A percentile compares a stretch with the other conserved stretches of the same genome.
These are phyloP conservation scores for Usnea hakonensis DNA, from an alignment of 495 filamentous ascomycete genomes.

Conservation along the genomic window DNA sequence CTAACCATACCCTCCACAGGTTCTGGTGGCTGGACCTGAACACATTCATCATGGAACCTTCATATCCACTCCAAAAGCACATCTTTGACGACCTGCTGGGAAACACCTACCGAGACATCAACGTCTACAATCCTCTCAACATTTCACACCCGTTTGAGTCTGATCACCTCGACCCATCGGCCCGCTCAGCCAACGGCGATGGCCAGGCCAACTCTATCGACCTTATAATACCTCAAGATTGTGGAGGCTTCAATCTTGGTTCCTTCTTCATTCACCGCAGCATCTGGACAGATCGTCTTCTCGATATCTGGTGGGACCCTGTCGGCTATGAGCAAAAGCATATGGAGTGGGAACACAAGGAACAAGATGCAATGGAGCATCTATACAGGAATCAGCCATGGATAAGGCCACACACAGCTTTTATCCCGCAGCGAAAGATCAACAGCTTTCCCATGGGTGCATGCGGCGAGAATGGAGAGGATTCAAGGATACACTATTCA, in stretches of 20 bases:
- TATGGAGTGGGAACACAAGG: conserved; percentile 99
- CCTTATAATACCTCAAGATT: conserved; percentile 87
- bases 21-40: conserved; percentile 99
- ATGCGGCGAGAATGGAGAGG: conserved; percentile 68
- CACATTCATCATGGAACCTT: conserved; percentile 96
- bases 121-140: conserved; percentile 89
- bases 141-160: conserved; percentile 74
- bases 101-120: conserved; percentile 91
- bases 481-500: conserved; percentile 75
- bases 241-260: conserved; percentile 90
- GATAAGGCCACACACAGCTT: conserved; percentile 81
- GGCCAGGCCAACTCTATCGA: conserved; percentile 67
- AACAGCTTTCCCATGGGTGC: conserved; percentile 91
- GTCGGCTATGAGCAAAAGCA: conserved; percentile 97
- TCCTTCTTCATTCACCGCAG: conserved; percentile 86
- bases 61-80: conserved; percentile 81
- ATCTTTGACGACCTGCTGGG: conserved; percentile 72
- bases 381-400: conserved; percentile 87
- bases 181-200: conserved; percentile 67
- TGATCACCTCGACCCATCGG: conserved; percentile 63
- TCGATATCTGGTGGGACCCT: conserved; percentile 99
- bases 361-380: conserved; percentile 91
- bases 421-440: conserved; percentile 84
- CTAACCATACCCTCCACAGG: conserved; percentile 42
- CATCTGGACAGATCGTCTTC: conserved; percentile 80